phyloP scores from a whole-genome alignment of 768 basidiomycete species.

The Naganishia randhawae region DNA sequence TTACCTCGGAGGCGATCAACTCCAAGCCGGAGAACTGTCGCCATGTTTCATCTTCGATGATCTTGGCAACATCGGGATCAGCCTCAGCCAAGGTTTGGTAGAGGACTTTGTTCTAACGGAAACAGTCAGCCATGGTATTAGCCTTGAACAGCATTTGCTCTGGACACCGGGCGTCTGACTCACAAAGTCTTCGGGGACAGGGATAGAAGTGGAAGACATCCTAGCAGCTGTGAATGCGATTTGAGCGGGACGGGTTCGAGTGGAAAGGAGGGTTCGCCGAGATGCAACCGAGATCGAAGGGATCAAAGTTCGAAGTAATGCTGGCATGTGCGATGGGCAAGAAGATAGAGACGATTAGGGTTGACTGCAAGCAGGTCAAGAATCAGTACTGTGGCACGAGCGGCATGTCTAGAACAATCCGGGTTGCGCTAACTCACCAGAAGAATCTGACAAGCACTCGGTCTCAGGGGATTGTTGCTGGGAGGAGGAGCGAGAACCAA shows the following conservation, averaged over 20 bases:
- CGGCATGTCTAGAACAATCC: too few relatives aligned
- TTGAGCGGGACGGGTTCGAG: slow-evolving; percentile 12
- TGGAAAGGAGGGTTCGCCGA: slow-evolving; percentile 15
- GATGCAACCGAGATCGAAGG: slow-evolving; percentile 23
- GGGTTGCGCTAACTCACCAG: neutral
- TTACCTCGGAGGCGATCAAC: slow-evolving; percentile 96
- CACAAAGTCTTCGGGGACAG: slow-evolving; percentile 52
- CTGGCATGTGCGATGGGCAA: slow-evolving; percentile 21
- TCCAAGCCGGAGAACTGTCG: slow-evolving; percentile 95
- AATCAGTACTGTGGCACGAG: neutral
- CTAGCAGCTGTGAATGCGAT: slow-evolving; percentile 18
- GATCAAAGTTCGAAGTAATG: slow-evolving; percentile 28
- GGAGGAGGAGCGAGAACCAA: neutral
- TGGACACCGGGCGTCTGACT: slow-evolving; percentile 34
- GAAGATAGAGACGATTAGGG: slow-evolving; percentile 3
- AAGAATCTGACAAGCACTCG: slow-evolving; percentile 1
- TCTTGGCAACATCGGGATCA: slow-evolving; percentile 92
- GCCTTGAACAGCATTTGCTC: slow-evolving; percentile 52
- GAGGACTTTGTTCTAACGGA: slow-evolving; percentile 67
- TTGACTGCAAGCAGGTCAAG: neutral
- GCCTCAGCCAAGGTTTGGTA: slow-evolving; percentile 82
- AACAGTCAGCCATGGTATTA: too few relatives aligned
- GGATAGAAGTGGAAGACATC: slow-evolving; percentile 47
- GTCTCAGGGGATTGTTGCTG: neutral
- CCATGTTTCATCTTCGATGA: slow-evolving; percentile 96